Percentiles rank a stretch among this genome's conserved stretches.
phyloP scores from a whole-genome alignment of 148 eudicot species.

The Vaccinium macrocarpon region DNA sequence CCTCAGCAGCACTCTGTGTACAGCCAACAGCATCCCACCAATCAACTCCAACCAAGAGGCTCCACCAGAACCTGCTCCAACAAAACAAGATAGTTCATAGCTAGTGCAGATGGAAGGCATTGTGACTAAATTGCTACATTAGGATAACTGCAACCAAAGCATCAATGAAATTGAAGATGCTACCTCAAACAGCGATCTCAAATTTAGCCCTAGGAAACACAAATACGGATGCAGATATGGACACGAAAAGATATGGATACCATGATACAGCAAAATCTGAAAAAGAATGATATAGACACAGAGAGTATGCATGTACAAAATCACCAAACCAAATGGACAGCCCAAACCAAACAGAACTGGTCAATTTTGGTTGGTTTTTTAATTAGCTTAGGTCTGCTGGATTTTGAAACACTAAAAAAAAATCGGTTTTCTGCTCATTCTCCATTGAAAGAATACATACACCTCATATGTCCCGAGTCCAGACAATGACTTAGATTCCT shows the following conservation, averaged over 20 bases:
- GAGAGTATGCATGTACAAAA: neutral
- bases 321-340: neutral
- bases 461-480: neutral
- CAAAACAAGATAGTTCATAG: slow-evolving; percentile 11
- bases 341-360: neutral
- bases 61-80: slow-evolving; percentile 93
- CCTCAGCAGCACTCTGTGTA: slow-evolving; percentile 99
- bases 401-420: neutral
- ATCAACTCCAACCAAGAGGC: slow-evolving; percentile 97
- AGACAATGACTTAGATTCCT: neutral
- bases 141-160: neutral
- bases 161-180: neutral
- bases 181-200: neutral
- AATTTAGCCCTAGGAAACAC: neutral
- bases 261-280: neutral
- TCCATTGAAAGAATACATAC: neutral
- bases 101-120: slow-evolving; percentile 1
- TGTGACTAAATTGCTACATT: neutral
- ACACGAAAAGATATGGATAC: neutral
- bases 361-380: neutral
- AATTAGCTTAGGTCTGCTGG: neutral
- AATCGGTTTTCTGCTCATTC: neutral
- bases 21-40: slow-evolving; percentile 99
- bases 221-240: neutral
- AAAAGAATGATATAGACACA: neutral